Conservation (phyloP, 805 yeast species). For the Saccharomyces kudriavzevii region DNA sequence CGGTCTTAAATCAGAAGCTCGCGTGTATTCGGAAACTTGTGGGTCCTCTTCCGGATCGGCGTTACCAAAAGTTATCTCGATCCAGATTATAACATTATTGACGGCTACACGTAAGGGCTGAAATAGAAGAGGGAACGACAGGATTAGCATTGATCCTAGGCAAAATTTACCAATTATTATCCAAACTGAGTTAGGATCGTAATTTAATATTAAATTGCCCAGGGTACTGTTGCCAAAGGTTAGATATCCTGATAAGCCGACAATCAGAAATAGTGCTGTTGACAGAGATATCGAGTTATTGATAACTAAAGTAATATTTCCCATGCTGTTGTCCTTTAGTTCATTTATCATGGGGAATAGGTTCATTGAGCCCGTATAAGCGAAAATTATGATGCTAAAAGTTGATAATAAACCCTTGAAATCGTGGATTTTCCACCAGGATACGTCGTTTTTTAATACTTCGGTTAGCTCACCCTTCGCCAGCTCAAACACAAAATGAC, state of each 20-base stretch:
- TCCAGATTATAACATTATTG: constrained; percentile 54
- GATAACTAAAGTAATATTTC: constrained; percentile 40
- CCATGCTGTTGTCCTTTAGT: constrained; percentile 44
- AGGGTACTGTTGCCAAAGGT: constrained; percentile 59
- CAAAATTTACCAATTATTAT: constrained; percentile 50
- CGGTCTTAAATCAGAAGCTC: not conserved
- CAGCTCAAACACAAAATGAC: constrained; percentile 38
- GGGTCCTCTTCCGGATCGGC: not conserved
- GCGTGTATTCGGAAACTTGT: constrained; percentile 1
- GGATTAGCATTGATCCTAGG: constrained; percentile 62
- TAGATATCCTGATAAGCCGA: constrained; percentile 63
- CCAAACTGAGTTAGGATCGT: constrained; percentile 43
- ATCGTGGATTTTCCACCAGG: constrained; percentile 36
- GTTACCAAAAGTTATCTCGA: constrained; percentile 20
- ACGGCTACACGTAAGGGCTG: constrained; percentile 72
- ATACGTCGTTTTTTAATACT: not conserved
- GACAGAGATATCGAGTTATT: constrained; percentile 45
- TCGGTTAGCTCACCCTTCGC: constrained; percentile 36
- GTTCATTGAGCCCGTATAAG: constrained; percentile 77
- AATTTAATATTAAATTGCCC: constrained; percentile 66
- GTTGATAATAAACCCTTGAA: constrained; percentile 45
- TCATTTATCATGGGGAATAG: constrained; percentile 72
- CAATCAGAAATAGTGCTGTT: constrained; percentile 47
- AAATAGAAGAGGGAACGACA: constrained; percentile 71
- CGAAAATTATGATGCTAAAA: constrained; percentile 68